Base-by-base conservation (phyloP, 106 monocot genomes). In the Phalaenopsis aphrodite region DNA sequence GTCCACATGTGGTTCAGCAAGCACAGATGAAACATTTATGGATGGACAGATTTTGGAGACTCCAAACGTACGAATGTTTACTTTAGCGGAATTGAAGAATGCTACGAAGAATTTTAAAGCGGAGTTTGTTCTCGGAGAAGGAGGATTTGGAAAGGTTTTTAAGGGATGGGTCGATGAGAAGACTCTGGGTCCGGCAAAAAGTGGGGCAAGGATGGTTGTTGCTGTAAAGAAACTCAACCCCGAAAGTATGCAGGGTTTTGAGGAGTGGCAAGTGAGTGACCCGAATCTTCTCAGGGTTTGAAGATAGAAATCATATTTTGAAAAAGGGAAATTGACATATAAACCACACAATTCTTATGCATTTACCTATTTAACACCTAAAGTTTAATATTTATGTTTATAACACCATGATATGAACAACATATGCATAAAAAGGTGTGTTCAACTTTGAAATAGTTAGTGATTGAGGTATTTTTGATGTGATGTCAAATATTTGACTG, bases 91-190 rank as follows among this genome's bases (percentile, higher is more conserved):
- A 49, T 49, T 90, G 77, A 90, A 61, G 81, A 79, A 69, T 4
- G 85, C 88, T 7, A 90, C 90, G 1, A 88, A 72, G 78, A 86
- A 82, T 79, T 90, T 90, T 56, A 90, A 78, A 81, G 74, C 88
- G 11, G 90, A 90, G 0, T 85, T 64, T 1, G 79, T 90, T 39
- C 85, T 90, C 3, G 90, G 90, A 8, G 85, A 90, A 78, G 90
- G 90, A 21, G 90, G 90, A 23, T 90, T 90, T 66, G 90, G 90
- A 42, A 90, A 21, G 76, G 90, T 90, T 9, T 90, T 79, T 79
- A 90, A 90, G 71, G 90, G 90, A 75, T 90, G 85, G 85, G 83
- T 90, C 9, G 90, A 90, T 15, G 90, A 90, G 79, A 90, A 84
- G 79, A 87, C 83, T 42, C 37, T 85, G 76, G 87, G 83, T 78